phyloP scores from a whole-genome alignment of 2,329 filamentous ascomycete species.

The Calonectria multiphialidica region DNA sequence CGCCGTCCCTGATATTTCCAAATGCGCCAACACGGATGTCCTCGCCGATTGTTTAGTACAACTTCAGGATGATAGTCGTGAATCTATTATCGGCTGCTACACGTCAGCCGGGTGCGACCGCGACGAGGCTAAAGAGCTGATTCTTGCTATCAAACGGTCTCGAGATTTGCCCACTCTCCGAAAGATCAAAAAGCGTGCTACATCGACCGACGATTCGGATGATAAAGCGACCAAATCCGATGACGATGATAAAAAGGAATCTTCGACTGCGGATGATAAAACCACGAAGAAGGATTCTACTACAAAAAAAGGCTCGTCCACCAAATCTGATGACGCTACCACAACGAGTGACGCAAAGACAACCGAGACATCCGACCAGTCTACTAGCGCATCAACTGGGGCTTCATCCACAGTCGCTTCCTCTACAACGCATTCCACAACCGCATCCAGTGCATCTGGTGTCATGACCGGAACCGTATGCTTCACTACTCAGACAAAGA shows the following conservation, averaged over 20 bases:
- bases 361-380: neutral
- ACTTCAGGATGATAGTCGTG: neutral
- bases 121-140: slow-evolving; percentile 1
- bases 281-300: neutral
- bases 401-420: neutral
- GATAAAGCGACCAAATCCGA: neutral
- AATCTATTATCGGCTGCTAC: neutral
- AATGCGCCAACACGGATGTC: neutral
- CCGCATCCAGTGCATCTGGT: neutral
- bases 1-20: neutral
- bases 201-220: neutral
- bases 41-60: neutral
- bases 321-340: neutral
- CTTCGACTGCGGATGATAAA: neutral
- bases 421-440: neutral
- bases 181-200: neutral
- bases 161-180: neutral
- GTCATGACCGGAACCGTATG: slow-evolving; percentile 9
- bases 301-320: neutral
- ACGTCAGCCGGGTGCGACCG: neutral
- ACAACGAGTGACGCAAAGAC: neutral
- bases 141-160: neutral
- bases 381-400: neutral
- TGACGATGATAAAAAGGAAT: neutral
- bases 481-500: slow-evolving; percentile 1